Base-by-base conservation (phyloP, 805 yeast genomes). In the Wickerhamomyces pijperi region DNA sequence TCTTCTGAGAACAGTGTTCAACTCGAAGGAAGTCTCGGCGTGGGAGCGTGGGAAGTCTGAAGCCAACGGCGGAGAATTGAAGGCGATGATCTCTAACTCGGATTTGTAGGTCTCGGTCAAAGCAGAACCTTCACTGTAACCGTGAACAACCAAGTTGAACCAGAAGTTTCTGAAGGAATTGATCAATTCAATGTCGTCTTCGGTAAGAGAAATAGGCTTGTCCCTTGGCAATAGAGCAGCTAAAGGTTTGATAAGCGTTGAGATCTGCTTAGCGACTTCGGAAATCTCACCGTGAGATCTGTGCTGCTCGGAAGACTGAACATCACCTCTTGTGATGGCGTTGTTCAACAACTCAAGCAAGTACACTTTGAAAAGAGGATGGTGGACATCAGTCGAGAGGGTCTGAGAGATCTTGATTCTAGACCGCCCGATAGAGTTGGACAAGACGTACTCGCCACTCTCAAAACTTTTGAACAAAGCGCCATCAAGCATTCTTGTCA, bases 101-200 rank as follows among this genome's bases (percentile, higher is more conserved):
- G 48, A 48, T 34, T 59, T 56, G 50, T 72, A 69, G n/a, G 61
- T 60, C 40, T 61, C 59, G 14, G 75, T 70, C 51, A 78, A 63
- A 13, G 65, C 64, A 0, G 92, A 77, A 29, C 67, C 67, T 40
- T 66, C 65, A n/a, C 76, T 71, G 55, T 78, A 86, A 0, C 98
- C 98, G 58, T 92, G 95, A 20, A 88, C 82, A 4, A 80, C 90
- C 69, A 92, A 67, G 53, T 90, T 92, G 58, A 85, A 86, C 99
- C 99, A 92, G 34, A 86, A 76, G 58, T 92, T 82, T 53, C 94
- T 72, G 65, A 90, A 85, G 42, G 78, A 63, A 35, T 71, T 68
- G 36, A 76, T 63, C 2, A 63, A 63, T 32, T 74, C 72, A 45
- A 79, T 74, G 8, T 55, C 49, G 15, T 61, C 60, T n/a, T 56